phyloP scores from a whole-genome alignment of 331 rosid species.

The Rhamnella rubrinervis region DNA sequence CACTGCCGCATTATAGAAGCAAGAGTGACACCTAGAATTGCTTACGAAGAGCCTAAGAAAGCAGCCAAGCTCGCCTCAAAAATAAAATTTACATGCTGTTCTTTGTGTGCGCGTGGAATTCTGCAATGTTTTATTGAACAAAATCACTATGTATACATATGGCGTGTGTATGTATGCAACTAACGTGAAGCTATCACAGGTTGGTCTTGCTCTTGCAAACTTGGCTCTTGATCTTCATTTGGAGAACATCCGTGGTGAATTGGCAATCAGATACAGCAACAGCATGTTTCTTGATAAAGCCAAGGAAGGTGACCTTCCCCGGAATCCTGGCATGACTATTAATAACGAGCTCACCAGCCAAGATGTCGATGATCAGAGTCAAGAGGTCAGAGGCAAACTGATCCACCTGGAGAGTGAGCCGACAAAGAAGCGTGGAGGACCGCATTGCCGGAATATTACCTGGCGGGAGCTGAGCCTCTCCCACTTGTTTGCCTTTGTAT shows the following conservation, averaged over 20 bases:
- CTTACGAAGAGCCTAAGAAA: too few species aligned
- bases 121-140: neutral
- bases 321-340: conserved; percentile 41
- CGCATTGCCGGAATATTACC: conserved; percentile 54
- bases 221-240: conserved; percentile 43
- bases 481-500: conserved; percentile 42
- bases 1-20: too few species aligned
- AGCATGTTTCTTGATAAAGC: conserved; percentile 52
- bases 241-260: conserved; percentile 30
- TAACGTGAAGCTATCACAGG: conserved; percentile 6
- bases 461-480: conserved; percentile 44
- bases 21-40: too few species aligned
- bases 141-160: too few species aligned
- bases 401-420: conserved; percentile 53
- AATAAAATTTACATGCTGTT: neutral
- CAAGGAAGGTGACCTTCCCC: conserved; percentile 51
- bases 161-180: too few species aligned
- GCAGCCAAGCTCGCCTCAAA: too few species aligned
- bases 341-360: conserved; percentile 42
- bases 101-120: neutral
- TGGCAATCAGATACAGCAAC: conserved; percentile 48
- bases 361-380: conserved; percentile 33
- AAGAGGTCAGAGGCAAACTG: conserved; percentile 25
- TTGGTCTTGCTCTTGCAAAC: conserved; percentile 51
- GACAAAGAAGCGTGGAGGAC: conserved; percentile 28